Evolutionary conservation across 2,329 filamentous ascomycete species (phyloP).

Genomic region (Ascochyta clinopodiicola): DNA sequence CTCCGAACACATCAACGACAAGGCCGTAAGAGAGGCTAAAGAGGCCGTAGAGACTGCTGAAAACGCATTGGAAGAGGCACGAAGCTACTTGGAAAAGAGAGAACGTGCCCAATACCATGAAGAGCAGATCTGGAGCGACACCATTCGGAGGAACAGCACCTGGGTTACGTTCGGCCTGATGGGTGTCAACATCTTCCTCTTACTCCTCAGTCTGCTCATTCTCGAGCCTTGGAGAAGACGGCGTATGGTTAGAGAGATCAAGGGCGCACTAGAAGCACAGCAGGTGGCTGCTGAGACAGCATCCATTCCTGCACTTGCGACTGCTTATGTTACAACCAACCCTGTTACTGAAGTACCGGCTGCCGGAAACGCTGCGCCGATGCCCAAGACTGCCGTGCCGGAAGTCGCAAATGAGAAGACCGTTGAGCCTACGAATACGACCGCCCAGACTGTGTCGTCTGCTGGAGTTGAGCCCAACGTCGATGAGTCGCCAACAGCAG

Average conservation of each 20-base stretch:
- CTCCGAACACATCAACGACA: constrained; percentile 90
- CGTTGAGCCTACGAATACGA: constrained; percentile 20
- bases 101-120: constrained; percentile 95
- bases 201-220: constrained; percentile 84
- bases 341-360: background rate
- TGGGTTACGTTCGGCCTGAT: constrained; percentile 99
- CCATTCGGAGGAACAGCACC: constrained; percentile 92
- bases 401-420: constrained; percentile 31
- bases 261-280: constrained; percentile 43
- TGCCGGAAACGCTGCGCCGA: background rate
- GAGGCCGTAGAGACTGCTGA: constrained; percentile 77
- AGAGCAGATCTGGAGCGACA: constrained; percentile 99
- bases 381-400: constrained; percentile 13
- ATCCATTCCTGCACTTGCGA: constrained; percentile 3
- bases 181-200: constrained; percentile 91
- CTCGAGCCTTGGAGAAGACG: constrained; percentile 90
- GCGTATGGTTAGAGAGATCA: constrained; percentile 79
- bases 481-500: constrained; percentile 14
- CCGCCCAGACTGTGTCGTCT: background rate
- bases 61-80: constrained; percentile 77
- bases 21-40: constrained; percentile 75
- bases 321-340: constrained; percentile 3
- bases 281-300: constrained; percentile 27
- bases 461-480: constrained; percentile 2
- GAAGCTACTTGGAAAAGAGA: constrained; percentile 75